Base-by-base conservation (phyloP, 139 green algal species). In the Eudorina sp. region DNA sequence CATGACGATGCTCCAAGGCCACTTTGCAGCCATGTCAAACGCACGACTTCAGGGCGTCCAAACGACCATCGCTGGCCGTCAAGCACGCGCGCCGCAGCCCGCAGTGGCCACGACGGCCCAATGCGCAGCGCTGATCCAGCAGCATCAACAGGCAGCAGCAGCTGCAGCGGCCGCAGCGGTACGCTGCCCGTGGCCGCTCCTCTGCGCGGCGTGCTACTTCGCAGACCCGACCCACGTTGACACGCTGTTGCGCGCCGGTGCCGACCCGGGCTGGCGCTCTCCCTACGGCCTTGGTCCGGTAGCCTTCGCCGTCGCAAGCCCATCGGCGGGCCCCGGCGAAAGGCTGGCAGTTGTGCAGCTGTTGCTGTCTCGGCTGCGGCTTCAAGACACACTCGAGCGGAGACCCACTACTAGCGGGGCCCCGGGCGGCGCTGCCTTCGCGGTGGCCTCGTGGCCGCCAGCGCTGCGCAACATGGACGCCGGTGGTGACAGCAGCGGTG, bases 1-100 rank as follows among this genome's bases (percentile, higher is more conserved):
- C 6, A 75, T 75, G 66, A 75, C 66, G 5, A 75, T 75, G 66
- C 66, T 75, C 16, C 66, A 75, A 34, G 66, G 31, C 66, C 66
- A 48, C 38, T 75, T 48, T 29, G 66, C 66, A 21, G 66, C 66
- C 51, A 25, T 58, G 13, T 13, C 51, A 58, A 16, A 13, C 13
- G 51, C 51, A 58, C 51, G 13, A 58, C n/a, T n/a, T n/a, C n/a
- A n/a, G n/a, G n/a, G n/a, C n/a, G n/a, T n/a, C n/a, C n/a, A n/a
- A 13, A 58, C 51, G 16, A 58, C 13, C 51, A 58, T 13, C 51
- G 16, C 51, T 16, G 51, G 13, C 13, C 51, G 51, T 58, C 51
- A 25, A 25, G 13, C 16, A 16, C 51, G 13, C 51, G 51, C 13
- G 51, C 16, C 51, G 51, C 51, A 16, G 51, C 51, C 13, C n/a